Evolutionary conservation across 1,284 basidiomycete genomes (phyloP).

Genomic region (Pseudozyma pruni): DNA sequence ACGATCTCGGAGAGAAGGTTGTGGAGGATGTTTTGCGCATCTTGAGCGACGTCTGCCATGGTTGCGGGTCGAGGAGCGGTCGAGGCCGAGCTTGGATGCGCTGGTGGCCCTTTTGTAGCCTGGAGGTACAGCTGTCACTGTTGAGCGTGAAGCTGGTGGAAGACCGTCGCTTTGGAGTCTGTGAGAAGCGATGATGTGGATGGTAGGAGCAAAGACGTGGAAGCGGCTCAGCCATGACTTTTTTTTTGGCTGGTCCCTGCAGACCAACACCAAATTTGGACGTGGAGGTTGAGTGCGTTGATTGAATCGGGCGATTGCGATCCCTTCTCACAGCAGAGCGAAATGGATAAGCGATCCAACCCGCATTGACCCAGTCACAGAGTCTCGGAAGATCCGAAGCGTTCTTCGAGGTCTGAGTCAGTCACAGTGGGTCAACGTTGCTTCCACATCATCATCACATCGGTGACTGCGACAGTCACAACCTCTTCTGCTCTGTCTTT

Average conservation of each 20-base stretch:
- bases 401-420: not conserved
- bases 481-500: not conserved
- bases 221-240: constrained; percentile 3
- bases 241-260: constrained; percentile 23
- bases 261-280: not conserved
- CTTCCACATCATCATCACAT: no score
- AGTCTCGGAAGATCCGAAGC: not conserved
- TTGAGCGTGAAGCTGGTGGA: not conserved
- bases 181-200: constrained; percentile 28
- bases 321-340: constrained; percentile 1
- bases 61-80: not conserved
- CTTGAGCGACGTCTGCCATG: constrained; percentile 30
- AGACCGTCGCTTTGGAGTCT: not conserved
- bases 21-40: constrained; percentile 21
- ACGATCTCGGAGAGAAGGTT: constrained; percentile 37
- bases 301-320: constrained; percentile 1
- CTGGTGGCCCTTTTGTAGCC: not conserved
- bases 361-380: not conserved
- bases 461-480: no score
- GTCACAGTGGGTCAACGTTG: no score
- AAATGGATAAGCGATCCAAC: not conserved
- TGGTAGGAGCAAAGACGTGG: constrained; percentile 19
- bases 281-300: no score
- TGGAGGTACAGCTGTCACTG: not conserved
- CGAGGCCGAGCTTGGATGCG: not conserved